phyloP scores from a whole-genome alignment of 2,329 filamentous ascomycete genomes.

The Pleochaeta shiraiana region DNA sequence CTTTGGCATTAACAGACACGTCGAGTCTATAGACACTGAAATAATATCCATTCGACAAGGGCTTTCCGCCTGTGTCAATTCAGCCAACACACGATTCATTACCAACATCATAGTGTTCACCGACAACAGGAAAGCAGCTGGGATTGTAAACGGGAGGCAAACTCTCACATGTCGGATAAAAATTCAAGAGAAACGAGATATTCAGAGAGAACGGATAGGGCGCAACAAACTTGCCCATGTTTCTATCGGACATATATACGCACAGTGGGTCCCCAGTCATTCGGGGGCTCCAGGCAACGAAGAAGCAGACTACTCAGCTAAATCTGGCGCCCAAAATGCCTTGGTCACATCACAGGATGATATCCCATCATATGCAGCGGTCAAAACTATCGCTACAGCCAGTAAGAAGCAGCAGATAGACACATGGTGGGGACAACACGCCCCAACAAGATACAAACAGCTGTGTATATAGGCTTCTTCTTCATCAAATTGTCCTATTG shows the following conservation, averaged over 20 bases:
- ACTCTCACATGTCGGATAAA: not conserved
- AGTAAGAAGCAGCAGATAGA: not conserved
- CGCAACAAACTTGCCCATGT: not conserved
- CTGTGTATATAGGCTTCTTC: not conserved
- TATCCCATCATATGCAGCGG: not conserved
- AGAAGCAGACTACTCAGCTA: not conserved
- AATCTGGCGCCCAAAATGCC: not conserved
- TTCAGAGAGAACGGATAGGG: not conserved
- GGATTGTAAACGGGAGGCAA: not conserved
- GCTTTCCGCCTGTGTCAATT: not conserved
- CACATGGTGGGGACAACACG: not conserved
- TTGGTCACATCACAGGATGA: not conserved
- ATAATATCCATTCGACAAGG: not conserved
- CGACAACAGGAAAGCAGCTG: not conserved
- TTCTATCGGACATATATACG: not conserved
- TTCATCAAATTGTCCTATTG: not conserved
- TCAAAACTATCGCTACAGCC: not conserved
- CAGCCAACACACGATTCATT: not conserved
- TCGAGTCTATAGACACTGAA: not conserved
- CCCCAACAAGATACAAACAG: not conserved
- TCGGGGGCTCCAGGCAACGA: not conserved
- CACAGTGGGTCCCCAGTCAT: not conserved
- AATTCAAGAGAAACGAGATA: not conserved
- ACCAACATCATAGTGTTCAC: not conserved
- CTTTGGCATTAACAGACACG: not conserved